A percentile compares a stretch with the other conserved stretches of the same genome.
Conservation (phyloP, 73 alveolate species). For the Strombidium stylifer region DNA sequence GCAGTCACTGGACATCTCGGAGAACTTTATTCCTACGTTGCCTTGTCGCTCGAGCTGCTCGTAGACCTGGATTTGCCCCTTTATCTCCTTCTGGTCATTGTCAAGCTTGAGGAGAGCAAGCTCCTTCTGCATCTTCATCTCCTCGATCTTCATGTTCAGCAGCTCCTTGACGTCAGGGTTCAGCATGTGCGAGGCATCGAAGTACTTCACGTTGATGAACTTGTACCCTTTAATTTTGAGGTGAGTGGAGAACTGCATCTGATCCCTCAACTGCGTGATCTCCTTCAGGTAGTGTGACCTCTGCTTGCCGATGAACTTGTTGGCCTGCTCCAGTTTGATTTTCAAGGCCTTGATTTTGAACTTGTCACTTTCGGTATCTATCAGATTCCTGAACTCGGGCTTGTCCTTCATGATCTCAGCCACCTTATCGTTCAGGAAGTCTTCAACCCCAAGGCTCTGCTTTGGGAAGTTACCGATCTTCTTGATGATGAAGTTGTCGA, state of each 20-base stretch:
- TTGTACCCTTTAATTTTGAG: conserved; percentile 4
- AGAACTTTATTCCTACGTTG: conserved; percentile 32
- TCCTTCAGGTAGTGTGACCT: conserved; percentile 12
- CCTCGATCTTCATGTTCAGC: conserved; percentile 1
- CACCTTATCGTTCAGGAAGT: too few species aligned
- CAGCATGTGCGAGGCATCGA: conserved; percentile 15
- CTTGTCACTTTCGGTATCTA: too few species aligned
- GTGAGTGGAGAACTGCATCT: not conserved
- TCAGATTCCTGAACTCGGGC: too few species aligned
- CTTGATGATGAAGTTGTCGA: too few species aligned
- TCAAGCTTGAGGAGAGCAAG: not conserved
- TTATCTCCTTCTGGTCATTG: not conserved
- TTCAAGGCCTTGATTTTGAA: too few species aligned
- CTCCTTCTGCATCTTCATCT: conserved; percentile 16
- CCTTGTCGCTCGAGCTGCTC: too few species aligned
- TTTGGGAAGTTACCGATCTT: too few species aligned
- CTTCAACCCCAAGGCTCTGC: too few species aligned
- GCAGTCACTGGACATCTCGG: conserved; percentile 26
- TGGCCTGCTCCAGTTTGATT: too few species aligned
- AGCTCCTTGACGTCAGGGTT: not conserved
- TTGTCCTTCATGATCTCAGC: too few species aligned
- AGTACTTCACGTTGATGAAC: conserved; percentile 16
- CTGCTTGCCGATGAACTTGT: not conserved
- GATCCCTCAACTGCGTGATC: conserved; percentile 21
- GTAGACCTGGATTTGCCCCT: too few species aligned